A percentile compares a stretch with the other conserved stretches of the same genome.
phyloP scores from a whole-genome alignment of 805 yeast genomes.

The Ogataea nitratoaversa region DNA sequence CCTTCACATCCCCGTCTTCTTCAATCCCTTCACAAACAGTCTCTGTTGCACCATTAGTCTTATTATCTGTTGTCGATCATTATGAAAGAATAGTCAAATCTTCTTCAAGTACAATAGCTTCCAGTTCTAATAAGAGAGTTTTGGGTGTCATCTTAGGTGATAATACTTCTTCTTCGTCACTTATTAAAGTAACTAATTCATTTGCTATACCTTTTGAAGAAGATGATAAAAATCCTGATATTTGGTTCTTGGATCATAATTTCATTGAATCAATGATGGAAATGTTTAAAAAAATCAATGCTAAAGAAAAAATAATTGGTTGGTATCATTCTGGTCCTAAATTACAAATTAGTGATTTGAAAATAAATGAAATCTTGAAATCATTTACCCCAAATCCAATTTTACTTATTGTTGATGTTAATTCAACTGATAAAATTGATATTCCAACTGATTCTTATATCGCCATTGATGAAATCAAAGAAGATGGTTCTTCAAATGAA shows the following conservation, averaged over 20 bases:
- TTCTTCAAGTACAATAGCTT: slow-evolving; percentile 15
- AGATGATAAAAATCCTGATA: slow-evolving; percentile 84
- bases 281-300: slow-evolving; percentile 96
- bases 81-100: slow-evolving; percentile 71
- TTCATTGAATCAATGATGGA: slow-evolving; percentile 95
- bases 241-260: slow-evolving; percentile 97
- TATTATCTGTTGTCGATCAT: slow-evolving; percentile 92
- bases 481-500: slow-evolving; percentile 91
- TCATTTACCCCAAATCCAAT: slow-evolving; percentile 78
- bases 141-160: slow-evolving; percentile 95
- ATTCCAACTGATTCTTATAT: slow-evolving; percentile 94
- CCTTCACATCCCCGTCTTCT: neutral
- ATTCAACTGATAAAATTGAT: slow-evolving; percentile 72
- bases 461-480: slow-evolving; percentile 92
- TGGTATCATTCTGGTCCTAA: slow-evolving; percentile 99
- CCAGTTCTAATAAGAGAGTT: slow-evolving; percentile 60
- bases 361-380: slow-evolving; percentile 86
- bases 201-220: slow-evolving; percentile 98
- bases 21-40: slow-evolving; percentile 42
- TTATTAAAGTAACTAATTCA: slow-evolving; percentile 78
- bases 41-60: slow-evolving; percentile 91
- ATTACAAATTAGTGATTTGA: slow-evolving; percentile 79
- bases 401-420: slow-evolving; percentile 85
- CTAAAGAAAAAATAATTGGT: slow-evolving; percentile 94
- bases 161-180: slow-evolving; percentile 39